Evolutionary conservation across 1,284 basidiomycete species (phyloP).

Genomic region (Pseudozyma tsukubaensis): DNA sequence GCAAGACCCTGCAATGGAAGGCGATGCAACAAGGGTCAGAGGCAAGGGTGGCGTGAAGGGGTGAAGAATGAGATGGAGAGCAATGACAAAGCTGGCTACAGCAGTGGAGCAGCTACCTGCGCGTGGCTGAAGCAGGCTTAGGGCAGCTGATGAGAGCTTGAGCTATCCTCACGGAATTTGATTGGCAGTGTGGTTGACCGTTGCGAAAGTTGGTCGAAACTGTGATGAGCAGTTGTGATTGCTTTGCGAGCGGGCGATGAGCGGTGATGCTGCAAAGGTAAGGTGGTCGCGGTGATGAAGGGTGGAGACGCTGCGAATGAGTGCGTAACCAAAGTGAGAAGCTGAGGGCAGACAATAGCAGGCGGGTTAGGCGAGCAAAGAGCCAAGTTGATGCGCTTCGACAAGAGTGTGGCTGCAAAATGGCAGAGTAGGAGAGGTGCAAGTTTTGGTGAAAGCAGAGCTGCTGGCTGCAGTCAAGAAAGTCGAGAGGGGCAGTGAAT

Average conservation of each 20-base stretch:
- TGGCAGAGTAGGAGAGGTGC: conserved; percentile 1
- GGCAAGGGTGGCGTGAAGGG: neutral
- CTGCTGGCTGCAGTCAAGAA: neutral
- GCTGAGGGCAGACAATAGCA: conserved; percentile 1
- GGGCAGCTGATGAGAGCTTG: neutral
- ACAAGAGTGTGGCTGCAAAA: conserved; percentile 1
- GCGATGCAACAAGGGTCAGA: neutral
- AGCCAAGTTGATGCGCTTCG: neutral
- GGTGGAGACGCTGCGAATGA: neutral
- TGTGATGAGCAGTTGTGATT: conserved; percentile 7
- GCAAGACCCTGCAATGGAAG: neutral
- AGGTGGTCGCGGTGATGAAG: neutral
- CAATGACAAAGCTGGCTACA: neutral
- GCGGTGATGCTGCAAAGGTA: neutral
- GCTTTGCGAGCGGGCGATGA: neutral
- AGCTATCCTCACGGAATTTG: neutral
- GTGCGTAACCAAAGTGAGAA: neutral
- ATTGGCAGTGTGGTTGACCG: neutral
- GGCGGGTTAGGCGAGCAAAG: conserved; percentile 3
- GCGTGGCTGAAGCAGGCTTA: neutral
- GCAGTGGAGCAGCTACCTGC: neutral
- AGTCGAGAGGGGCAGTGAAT: neutral
- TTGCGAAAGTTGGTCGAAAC: conserved; percentile 6
- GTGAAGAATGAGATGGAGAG: neutral
- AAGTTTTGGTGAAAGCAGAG: neutral